phyloP scores from a whole-genome alignment of 2,329 filamentous ascomycete species.

The Aureobasidium lini region DNA sequence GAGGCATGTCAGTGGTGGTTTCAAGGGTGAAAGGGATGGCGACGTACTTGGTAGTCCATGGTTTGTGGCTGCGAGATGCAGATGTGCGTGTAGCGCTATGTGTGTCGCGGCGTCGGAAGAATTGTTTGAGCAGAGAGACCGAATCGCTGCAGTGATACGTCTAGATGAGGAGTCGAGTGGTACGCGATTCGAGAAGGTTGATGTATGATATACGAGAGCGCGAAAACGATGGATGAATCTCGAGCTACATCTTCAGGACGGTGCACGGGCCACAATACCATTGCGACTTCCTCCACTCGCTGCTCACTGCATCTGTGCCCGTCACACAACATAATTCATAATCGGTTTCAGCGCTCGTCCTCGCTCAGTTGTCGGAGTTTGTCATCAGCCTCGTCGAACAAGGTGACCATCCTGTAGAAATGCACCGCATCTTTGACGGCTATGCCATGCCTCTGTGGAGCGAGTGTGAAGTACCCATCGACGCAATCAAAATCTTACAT shows the following conservation, averaged over 20 bases:
- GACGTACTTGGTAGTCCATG: constrained; percentile 47
- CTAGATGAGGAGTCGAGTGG: neutral
- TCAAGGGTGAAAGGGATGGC: neutral
- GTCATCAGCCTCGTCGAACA: no score
- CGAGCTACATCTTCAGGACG: neutral
- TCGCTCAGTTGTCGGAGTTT: no score
- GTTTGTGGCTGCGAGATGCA: neutral
- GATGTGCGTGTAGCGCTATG: neutral
- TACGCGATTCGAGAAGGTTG: neutral
- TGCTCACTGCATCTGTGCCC: neutral
- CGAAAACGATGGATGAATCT: neutral
- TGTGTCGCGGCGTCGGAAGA: neutral
- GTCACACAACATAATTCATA: no score
- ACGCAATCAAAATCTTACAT: no score
- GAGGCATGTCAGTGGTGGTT: constrained; percentile 19
- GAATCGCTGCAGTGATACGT: neutral
- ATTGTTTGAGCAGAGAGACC: neutral
- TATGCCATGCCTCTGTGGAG: no score
- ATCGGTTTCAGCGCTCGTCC: no score
- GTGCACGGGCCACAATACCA: constrained; percentile 11
- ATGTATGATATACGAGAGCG: neutral
- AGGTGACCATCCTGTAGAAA: no score
- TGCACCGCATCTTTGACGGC: no score
- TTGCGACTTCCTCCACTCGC: neutral
- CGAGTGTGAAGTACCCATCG: no score